phyloP scores from a whole-genome alignment of 169 alveolate genomes.

The Cryptosporidium viatorum region DNA sequence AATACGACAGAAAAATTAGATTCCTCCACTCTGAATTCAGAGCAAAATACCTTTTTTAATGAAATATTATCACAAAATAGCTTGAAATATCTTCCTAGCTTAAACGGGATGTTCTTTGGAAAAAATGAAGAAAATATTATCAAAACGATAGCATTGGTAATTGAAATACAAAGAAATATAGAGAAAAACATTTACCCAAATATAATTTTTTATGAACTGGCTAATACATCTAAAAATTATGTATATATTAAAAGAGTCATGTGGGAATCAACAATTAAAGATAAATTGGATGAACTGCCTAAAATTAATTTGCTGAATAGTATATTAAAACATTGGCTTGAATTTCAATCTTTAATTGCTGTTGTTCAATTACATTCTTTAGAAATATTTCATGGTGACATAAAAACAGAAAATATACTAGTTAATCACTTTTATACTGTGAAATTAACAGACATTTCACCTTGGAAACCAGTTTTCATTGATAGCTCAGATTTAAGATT shows the following conservation, averaged over 20 bases:
- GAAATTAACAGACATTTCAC: conserved; percentile 77
- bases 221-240: background rate
- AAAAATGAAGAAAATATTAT: background rate
- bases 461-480: conserved; percentile 69
- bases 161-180: background rate
- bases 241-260: conserved; percentile 6
- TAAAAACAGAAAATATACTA: conserved; percentile 78
- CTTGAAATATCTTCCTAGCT: conserved; percentile 43
- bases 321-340: conserved; percentile 25
- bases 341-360: conserved; percentile 76
- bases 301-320: background rate
- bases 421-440: conserved; percentile 72
- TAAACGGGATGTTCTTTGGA: conserved; percentile 7
- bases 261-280: conserved; percentile 39
- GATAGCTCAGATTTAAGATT: conserved; percentile 38
- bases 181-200: conserved; percentile 15
- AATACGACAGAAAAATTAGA: background rate
- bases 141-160: background rate
- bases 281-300: background rate
- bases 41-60: background rate
- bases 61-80: background rate
- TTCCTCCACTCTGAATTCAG: background rate
- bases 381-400: conserved; percentile 79
- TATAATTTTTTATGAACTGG: conserved; percentile 7
- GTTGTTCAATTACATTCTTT: conserved; percentile 77